Base-by-base conservation (phyloP, 371 early-diverging fungal genomes). In the Capniomyces stellatus region DNA sequence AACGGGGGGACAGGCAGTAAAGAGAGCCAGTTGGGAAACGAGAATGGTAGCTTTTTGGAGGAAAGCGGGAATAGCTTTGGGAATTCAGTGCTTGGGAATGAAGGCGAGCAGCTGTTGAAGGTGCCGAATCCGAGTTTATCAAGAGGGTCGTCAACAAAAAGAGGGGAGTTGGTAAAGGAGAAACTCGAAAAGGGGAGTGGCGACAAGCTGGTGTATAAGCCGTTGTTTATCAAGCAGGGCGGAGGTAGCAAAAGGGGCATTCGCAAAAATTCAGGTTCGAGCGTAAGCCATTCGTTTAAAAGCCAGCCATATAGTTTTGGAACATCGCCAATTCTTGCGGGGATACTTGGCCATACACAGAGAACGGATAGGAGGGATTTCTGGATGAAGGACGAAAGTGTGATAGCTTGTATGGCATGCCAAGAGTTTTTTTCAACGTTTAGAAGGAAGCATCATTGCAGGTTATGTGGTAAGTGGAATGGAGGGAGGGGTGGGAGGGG, bases 301-400 rank as follows among this genome's bases (percentile, higher is more conserved):
- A 10, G 10, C 6, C 35, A 35, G 35, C 6, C 10, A 10, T 35
- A 35, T 35, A 10, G 6, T 6, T 15, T 35, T 35, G 35, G 35
- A 10, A 35, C 35, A 35, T 35, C 35, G 15, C 35, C 35, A 35
- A 35, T 35, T 35, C 6, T 35, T 15, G 15, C 10, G 6, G 15
- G 35, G 6, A 35, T 35, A 10, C 6, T 35, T 6, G 15, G 15
- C 15, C 35, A 35, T 6, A 6, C 15, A 6, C 35, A 35, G 35
- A 35, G 15, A 15, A 35, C 35, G 6, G 35, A 35, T 10, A 35
- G 15, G 6, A 46, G 18, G 18, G 46, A 46, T 10, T 46, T 46
- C 18, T 46, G 46, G 46, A 46, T 46, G 46, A 46, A 46, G 46
- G 46, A 46, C 29, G 46, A 46, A 18, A 46, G 28, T 28, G 46